phyloP scores from a whole-genome alignment of 768 basidiomycete species.

The Pisolithus sp. region DNA sequence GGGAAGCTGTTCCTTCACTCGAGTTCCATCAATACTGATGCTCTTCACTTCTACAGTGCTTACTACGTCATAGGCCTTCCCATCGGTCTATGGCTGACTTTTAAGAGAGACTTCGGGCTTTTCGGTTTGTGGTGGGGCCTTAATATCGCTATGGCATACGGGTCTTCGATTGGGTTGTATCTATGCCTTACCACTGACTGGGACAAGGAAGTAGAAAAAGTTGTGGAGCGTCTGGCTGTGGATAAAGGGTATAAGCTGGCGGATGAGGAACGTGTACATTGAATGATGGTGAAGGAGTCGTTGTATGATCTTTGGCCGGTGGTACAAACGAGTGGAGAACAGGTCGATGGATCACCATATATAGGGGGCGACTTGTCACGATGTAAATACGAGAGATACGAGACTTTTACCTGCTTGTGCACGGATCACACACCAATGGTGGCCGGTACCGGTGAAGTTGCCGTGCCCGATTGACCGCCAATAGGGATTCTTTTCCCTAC shows the following conservation, averaged over 20 bases:
- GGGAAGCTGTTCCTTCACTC: conserved; percentile 26
- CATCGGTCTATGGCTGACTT: conserved; percentile 72
- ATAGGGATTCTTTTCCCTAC: too few species aligned
- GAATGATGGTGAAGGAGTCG: not conserved
- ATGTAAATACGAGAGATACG: too few species aligned
- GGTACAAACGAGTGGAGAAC: too few species aligned
- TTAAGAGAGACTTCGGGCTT: conserved; percentile 52
- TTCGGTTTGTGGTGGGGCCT: conserved; percentile 84
- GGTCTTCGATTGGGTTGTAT: conserved; percentile 43
- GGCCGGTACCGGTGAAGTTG: too few species aligned
- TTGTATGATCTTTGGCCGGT: too few species aligned
- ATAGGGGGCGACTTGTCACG: too few species aligned
- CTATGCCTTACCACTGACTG: conserved; percentile 61
- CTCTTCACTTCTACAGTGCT: conserved; percentile 33
- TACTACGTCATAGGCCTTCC: conserved; percentile 84
- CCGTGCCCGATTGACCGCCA: too few species aligned
- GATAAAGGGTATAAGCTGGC: conserved; percentile 31
- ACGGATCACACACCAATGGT: too few species aligned
- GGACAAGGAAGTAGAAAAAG: conserved; percentile 62
- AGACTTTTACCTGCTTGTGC: too few species aligned
- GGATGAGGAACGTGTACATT: conserved; percentile 2
- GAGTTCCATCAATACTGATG: conserved; percentile 1
- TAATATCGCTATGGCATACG: conserved; percentile 48
- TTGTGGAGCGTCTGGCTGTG: conserved; percentile 43
- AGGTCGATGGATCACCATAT: too few species aligned